Conservation (phyloP, 2,329 filamentous ascomycete genomes). For the Ilyonectria mors-panacis region DNA sequence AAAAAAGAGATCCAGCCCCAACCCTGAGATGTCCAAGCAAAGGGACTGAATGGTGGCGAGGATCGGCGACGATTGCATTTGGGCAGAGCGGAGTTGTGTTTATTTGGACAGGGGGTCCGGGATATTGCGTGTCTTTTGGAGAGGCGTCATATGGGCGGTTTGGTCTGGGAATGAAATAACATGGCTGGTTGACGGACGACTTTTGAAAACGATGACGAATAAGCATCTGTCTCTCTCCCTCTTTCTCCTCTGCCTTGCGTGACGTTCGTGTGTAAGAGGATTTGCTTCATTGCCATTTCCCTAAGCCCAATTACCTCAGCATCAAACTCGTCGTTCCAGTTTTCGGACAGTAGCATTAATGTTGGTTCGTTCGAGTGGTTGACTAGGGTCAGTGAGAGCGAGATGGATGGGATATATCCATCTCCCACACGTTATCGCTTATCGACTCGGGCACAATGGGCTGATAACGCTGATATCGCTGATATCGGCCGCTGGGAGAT, state of each 20-base stretch:
- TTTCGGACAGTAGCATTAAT: not conserved
- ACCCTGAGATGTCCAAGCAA: slow-evolving; percentile 27
- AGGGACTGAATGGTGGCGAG: slow-evolving; percentile 33
- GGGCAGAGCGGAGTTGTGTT: slow-evolving; percentile 47
- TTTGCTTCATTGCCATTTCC: not conserved
- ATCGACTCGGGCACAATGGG: not conserved
- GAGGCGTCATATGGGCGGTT: slow-evolving; percentile 45
- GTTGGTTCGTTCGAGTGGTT: not conserved
- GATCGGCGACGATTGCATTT: slow-evolving; percentile 48
- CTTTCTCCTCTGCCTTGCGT: not conserved
- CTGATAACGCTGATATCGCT: not conserved
- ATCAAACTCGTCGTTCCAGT: not conserved
- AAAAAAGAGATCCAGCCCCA: slow-evolving; percentile 33
- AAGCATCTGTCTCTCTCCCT: slow-evolving; percentile 9
- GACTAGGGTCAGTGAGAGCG: not conserved
- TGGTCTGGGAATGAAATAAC: slow-evolving; percentile 42
- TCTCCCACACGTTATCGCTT: not conserved
- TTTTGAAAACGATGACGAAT: slow-evolving; percentile 25
- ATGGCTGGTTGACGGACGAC: slow-evolving; percentile 20
- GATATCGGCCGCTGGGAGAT: not conserved
- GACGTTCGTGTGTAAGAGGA: not conserved
- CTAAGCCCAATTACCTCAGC: not conserved
- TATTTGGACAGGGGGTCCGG: slow-evolving; percentile 31
- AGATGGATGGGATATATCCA: not conserved
- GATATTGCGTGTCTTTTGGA: slow-evolving; percentile 34